phyloP scores from a whole-genome alignment of 1,139 yeast species.

The Eremothecium cymbalariae region DNA sequence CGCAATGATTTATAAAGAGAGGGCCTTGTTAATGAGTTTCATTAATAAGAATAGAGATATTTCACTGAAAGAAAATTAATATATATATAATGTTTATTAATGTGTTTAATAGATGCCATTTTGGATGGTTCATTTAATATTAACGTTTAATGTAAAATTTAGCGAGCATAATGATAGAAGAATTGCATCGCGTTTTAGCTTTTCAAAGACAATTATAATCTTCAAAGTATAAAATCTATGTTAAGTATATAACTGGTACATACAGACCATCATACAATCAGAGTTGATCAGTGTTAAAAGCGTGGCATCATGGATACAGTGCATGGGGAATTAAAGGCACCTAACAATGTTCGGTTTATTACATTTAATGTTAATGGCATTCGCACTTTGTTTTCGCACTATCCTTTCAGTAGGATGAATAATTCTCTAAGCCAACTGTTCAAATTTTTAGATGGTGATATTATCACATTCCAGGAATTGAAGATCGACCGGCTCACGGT shows the following conservation, averaged over 20 bases:
- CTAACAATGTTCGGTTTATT: constrained; percentile 37
- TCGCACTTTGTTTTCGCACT: constrained; percentile 68
- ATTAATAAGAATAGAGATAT: constrained; percentile 14
- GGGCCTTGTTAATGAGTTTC: constrained; percentile 26
- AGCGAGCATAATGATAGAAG: no score
- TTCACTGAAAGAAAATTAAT: constrained; percentile 1
- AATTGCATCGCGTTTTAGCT: no score
- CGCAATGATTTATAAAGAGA: constrained; percentile 37
- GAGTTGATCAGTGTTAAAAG: no score
- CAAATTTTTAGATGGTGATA: constrained; percentile 54
- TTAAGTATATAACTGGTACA: neutral
- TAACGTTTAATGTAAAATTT: no score
- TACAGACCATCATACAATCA: no score
- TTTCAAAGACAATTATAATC: no score
- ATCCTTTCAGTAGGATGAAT: constrained; percentile 65
- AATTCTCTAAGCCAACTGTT: constrained; percentile 45
- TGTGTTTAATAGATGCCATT: no score
- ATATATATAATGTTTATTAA: neutral
- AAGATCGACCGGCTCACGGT: constrained; percentile 49
- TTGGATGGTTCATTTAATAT: no score
- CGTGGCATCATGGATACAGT: no score
- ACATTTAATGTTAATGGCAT: constrained; percentile 85
- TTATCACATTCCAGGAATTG: constrained; percentile 77
- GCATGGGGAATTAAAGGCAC: no score
- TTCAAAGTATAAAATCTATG: neutral